Conservation (phyloP, 2,329 filamentous ascomycete species). For the Monosporascus ibericus region DNA sequence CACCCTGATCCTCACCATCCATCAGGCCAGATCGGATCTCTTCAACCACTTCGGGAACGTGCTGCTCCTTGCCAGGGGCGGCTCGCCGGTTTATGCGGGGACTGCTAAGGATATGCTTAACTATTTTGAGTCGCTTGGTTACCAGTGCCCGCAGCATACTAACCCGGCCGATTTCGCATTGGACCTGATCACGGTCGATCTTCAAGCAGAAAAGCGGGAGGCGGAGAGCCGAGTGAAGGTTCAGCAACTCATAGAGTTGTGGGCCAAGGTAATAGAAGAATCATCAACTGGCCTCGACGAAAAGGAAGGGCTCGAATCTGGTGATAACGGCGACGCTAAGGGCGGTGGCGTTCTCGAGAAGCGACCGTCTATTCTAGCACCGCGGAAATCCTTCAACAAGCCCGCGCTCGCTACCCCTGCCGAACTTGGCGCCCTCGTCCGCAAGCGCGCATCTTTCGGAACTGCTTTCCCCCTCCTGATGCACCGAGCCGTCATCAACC, state of each 20-base stretch:
- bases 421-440: constrained; percentile 63
- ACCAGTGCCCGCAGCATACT: constrained; percentile 60
- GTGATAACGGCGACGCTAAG: constrained; percentile 1
- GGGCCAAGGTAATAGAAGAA: constrained; percentile 31
- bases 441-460: constrained; percentile 54
- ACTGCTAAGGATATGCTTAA: constrained; percentile 56
- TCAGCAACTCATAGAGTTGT: constrained; percentile 51
- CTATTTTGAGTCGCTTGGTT: constrained; percentile 56
- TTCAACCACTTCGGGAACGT: constrained; percentile 68
- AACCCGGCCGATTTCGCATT: constrained; percentile 76
- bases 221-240: constrained; percentile 58
- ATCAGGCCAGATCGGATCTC: constrained; percentile 68
- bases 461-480: constrained; percentile 62
- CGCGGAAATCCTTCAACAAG: constrained; percentile 37
- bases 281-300: constrained; percentile 21
- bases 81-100: constrained; percentile 62
- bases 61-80: constrained; percentile 63
- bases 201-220: constrained; percentile 60
- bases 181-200: constrained; percentile 69
- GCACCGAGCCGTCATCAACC: constrained; percentile 62
- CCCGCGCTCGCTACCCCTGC: constrained; percentile 57
- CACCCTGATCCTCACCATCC: constrained; percentile 70
- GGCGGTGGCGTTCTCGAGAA: constrained; percentile 9
- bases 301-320: constrained; percentile 14
- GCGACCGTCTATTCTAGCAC: constrained; percentile 13